Evolutionary conservation across 768 basidiomycete genomes (phyloP).

Genomic region (Lentinula aciculospora): DNA sequence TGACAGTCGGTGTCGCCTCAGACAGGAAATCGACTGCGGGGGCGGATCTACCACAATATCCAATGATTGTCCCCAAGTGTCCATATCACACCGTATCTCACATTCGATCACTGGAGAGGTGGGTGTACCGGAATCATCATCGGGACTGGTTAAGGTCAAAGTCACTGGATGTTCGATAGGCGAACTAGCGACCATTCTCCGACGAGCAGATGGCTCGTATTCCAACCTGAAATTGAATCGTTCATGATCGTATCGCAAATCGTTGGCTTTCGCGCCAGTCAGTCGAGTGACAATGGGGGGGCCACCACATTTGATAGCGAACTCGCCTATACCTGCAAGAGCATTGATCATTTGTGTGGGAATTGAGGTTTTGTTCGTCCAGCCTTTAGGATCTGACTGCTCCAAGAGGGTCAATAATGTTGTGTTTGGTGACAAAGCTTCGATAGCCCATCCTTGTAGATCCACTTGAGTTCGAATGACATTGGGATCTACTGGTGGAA

Average conservation of each 20-base stretch:
- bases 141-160: constrained; percentile 12
- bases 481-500: constrained; percentile 62
- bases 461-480: constrained; percentile 94
- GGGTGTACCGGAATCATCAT: constrained; percentile 22
- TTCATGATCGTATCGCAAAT: constrained; percentile 84
- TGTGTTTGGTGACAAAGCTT: constrained; percentile 90
- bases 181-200: constrained; percentile 26
- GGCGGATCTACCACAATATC: constrained; percentile 94
- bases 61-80: constrained; percentile 78
- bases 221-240: constrained; percentile 75
- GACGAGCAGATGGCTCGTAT: constrained; percentile 63
- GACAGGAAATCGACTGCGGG: constrained; percentile 73
- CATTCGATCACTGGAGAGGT: constrained; percentile 66
- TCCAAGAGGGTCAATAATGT: constrained; percentile 91
- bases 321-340: constrained; percentile 90
- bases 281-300: constrained; percentile 89
- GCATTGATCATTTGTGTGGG: constrained; percentile 91
- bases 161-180: constrained; percentile 12
- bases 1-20: constrained; percentile 84
- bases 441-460: constrained; percentile 98
- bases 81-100: constrained; percentile 87
- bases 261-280: constrained; percentile 67
- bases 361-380: constrained; percentile 92
- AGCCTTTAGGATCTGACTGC: constrained; percentile 95
- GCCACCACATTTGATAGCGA: constrained; percentile 91